These are phyloP conservation scores for Malassezia psittaci DNA, from an alignment of 1,284 basidiomycete species.

Conservation along the genomic window DNA sequence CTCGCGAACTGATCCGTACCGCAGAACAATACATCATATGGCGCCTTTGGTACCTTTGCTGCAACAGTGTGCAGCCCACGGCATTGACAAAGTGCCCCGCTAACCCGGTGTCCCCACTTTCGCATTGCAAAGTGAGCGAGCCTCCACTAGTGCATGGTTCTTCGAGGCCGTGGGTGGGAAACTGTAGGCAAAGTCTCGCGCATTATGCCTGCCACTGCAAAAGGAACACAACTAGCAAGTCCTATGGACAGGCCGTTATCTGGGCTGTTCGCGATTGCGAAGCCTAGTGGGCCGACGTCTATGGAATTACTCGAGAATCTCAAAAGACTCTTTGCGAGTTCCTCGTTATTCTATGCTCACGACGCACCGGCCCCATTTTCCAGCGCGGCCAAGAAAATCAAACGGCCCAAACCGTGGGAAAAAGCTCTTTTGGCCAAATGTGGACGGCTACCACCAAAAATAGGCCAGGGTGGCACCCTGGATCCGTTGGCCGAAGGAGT, in stretches of 20 bases:
- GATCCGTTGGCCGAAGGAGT: slow-evolving; percentile 96
- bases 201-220: background rate
- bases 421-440: slow-evolving; percentile 11
- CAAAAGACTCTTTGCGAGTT: slow-evolving; percentile 67
- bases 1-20: slow-evolving; percentile 38
- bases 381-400: slow-evolving; percentile 21
- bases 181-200: background rate
- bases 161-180: background rate
- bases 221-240: background rate
- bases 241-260: slow-evolving; percentile 55
- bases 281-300: slow-evolving; percentile 77
- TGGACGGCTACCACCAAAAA: slow-evolving; percentile 52
- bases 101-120: no score
- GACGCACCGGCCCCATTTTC: slow-evolving; percentile 46
- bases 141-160: background rate
- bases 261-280: slow-evolving; percentile 69
- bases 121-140: background rate
- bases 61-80: no score
- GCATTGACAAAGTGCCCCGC: no score
- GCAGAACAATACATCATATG: slow-evolving; percentile 43
- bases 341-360: slow-evolving; percentile 59
- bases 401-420: slow-evolving; percentile 26
- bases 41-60: slow-evolving; percentile 7
- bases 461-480: slow-evolving; percentile 86
- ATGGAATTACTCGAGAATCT: slow-evolving; percentile 83